phyloP scores from a whole-genome alignment of 768 basidiomycete species.

The Amanita inopinata region DNA sequence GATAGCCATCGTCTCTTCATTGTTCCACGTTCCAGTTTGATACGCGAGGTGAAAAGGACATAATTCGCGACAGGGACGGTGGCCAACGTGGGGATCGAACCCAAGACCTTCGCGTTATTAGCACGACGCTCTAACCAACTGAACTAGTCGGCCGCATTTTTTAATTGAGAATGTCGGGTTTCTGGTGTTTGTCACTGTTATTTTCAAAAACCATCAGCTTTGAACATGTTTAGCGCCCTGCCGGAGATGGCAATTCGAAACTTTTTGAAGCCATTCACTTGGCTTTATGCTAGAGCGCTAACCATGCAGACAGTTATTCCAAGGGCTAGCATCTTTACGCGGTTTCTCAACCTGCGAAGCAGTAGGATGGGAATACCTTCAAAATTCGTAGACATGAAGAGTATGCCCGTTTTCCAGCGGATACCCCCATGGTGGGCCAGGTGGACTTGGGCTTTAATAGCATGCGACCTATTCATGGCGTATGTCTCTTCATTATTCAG shows the following conservation, averaged over 20 bases:
- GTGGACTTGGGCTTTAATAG: conserved; percentile 7
- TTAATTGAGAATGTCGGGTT: no score
- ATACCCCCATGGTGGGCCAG: conserved; percentile 9
- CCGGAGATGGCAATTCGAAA: no score
- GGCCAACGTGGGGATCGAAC: conserved; percentile 43
- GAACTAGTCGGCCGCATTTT: conserved; percentile 81
- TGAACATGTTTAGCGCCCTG: background rate
- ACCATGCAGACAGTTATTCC: conserved; percentile 5
- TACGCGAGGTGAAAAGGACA: no score
- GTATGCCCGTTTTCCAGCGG: conserved; percentile 6
- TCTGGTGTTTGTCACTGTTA: background rate
- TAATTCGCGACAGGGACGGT: no score
- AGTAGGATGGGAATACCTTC: conserved; percentile 2
- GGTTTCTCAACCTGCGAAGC: conserved; percentile 5
- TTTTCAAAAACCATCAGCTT: background rate
- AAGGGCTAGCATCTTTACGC: background rate
- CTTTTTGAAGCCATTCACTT: no score
- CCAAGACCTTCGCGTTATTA: conserved; percentile 69
- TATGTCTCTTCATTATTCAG: background rate
- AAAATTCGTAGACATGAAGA: background rate
- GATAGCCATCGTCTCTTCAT: no score
- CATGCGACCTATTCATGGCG: conserved; percentile 10
- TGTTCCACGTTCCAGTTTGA: no score
- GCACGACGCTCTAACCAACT: conserved; percentile 83
- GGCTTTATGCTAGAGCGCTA: no score